A percentile compares a stretch with the other conserved stretches of the same genome.
Conservation (phyloP, 2,329 filamentous ascomycete genomes). For the Phyllosticta capitalensis region DNA sequence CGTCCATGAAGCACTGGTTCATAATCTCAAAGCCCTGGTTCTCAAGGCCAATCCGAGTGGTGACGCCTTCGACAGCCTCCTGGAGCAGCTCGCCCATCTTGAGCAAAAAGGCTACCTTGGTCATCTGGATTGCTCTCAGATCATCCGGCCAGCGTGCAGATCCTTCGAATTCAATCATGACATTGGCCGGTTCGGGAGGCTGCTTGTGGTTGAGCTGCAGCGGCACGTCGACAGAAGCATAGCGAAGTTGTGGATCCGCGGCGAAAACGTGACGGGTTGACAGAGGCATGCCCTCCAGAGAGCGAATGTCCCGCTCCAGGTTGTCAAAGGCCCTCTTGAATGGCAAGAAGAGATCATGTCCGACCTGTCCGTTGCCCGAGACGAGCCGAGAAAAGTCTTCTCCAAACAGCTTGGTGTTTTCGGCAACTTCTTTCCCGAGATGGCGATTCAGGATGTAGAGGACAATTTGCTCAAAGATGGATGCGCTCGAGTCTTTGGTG, state of each 20-base stretch:
- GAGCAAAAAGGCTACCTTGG: slow-evolving; percentile 79
- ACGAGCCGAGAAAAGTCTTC: slow-evolving; percentile 39
- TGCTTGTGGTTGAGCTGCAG: slow-evolving; percentile 36
- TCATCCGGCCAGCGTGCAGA: slow-evolving; percentile 93
- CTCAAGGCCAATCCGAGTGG: slow-evolving; percentile 69
- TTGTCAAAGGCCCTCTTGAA: slow-evolving; percentile 60
- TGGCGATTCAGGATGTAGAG: slow-evolving; percentile 62
- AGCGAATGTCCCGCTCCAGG: slow-evolving; percentile 68
- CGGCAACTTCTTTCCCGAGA: slow-evolving; percentile 49
- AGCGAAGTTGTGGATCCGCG: slow-evolving; percentile 63
- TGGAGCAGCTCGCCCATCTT: slow-evolving; percentile 65
- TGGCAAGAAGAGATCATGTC: slow-evolving; percentile 52
- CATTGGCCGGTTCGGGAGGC: slow-evolving; percentile 53
- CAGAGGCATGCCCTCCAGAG: slow-evolving; percentile 75
- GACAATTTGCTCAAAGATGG: slow-evolving; percentile 72
- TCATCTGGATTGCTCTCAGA: slow-evolving; percentile 79
- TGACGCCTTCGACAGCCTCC: slow-evolving; percentile 50
- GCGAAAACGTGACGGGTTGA: slow-evolving; percentile 71
- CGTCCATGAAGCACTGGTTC: slow-evolving; percentile 75
- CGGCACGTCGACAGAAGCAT: slow-evolving; percentile 53
- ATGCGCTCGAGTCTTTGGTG: slow-evolving; percentile 46
- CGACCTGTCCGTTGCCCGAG: slow-evolving; percentile 25
- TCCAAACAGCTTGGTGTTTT: slow-evolving; percentile 36
- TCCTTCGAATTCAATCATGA: slow-evolving; percentile 84
- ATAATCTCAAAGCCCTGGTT: slow-evolving; percentile 58